Percentiles rank a stretch among this genome's conserved stretches.
Evolutionary conservation across 176 grass and related monocot genomes (phyloP).

Genomic region (Melocanna baccifera): DNA sequence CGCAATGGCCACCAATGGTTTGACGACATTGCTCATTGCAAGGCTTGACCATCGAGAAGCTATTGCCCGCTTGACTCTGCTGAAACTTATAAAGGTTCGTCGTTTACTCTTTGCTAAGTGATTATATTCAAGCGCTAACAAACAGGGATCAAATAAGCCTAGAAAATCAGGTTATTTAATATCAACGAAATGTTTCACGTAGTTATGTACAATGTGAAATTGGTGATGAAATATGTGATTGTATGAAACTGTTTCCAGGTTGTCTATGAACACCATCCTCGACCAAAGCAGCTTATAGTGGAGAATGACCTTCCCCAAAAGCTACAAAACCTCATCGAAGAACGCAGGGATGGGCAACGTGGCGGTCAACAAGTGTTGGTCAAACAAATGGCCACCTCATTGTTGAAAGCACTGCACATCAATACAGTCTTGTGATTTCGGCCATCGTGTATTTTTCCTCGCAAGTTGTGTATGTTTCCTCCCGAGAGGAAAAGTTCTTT

Average conservation of each 20-base stretch:
- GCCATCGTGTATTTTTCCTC: slow-evolving; percentile 41
- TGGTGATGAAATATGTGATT: neutral
- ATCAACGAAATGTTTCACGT: slow-evolving; percentile 7
- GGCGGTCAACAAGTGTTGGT: slow-evolving; percentile 88
- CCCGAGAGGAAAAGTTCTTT: slow-evolving; percentile 38
- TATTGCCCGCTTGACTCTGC: slow-evolving; percentile 89
- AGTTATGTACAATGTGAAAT: neutral
- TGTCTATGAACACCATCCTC: slow-evolving; percentile 97
- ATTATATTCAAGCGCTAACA: neutral
- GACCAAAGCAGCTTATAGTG: slow-evolving; percentile 97
- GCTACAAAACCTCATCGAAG: slow-evolving; percentile 96
- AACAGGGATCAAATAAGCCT: neutral
- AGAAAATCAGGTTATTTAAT: neutral
- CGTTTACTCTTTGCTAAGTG: neutral
- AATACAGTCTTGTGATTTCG: slow-evolving; percentile 90
- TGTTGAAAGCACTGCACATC: slow-evolving; percentile 93
- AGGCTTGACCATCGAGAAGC: slow-evolving; percentile 93
- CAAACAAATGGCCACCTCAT: slow-evolving; percentile 97
- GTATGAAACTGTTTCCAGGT: slow-evolving; percentile 51
- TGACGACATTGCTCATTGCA: slow-evolving; percentile 87
- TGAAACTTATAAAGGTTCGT: slow-evolving; percentile 96
- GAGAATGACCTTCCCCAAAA: slow-evolving; percentile 97
- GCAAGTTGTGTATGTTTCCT: slow-evolving; percentile 48
- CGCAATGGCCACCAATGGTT: slow-evolving; percentile 87
- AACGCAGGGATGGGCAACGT: slow-evolving; percentile 83